Evolutionary conservation across 164 flowering plant genomes (phyloP).

Genomic region (Malania oleifera): DNA sequence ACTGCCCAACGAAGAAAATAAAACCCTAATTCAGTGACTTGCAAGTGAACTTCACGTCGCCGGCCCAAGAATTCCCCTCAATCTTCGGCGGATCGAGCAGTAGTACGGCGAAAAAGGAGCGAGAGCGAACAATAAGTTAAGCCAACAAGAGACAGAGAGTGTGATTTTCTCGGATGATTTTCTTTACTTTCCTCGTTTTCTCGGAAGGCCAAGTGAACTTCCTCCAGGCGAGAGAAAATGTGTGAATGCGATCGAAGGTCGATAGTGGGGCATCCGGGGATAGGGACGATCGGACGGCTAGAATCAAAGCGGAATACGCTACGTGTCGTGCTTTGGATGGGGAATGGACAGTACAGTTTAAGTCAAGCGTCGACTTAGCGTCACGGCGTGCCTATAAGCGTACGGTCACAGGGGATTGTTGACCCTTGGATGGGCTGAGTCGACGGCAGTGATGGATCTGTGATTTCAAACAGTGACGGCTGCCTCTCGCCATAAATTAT

Average conservation of each 20-base stretch:
- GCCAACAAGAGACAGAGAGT: constrained; percentile 6
- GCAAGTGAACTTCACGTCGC: neutral
- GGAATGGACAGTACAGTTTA: neutral
- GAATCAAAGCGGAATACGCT: neutral
- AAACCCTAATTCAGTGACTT: constrained; percentile 17
- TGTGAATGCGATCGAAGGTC: constrained; percentile 12
- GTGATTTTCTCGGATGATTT: constrained; percentile 5
- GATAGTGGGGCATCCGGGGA: constrained; percentile 8
- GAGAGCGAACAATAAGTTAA: neutral
- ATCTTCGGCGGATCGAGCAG: constrained; percentile 15
- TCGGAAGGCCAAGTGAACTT: neutral
- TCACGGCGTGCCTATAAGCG: no score
- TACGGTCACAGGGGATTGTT: no score
- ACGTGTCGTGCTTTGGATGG: constrained; percentile 13
- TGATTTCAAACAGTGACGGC: no score
- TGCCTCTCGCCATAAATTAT: no score
- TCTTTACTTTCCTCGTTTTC: constrained; percentile 9
- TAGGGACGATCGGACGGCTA: constrained; percentile 18
- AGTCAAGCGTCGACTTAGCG: neutral
- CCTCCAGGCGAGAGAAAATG: neutral
- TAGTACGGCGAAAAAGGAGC: neutral
- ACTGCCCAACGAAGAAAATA: neutral
- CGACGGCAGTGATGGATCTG: no score
- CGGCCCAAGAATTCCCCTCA: constrained; percentile 1
- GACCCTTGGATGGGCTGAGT: no score